These are phyloP conservation scores for Cutaneotrichosporon cutaneum DNA, from an alignment of 1,284 basidiomycete genomes.

Conservation along the genomic window DNA sequence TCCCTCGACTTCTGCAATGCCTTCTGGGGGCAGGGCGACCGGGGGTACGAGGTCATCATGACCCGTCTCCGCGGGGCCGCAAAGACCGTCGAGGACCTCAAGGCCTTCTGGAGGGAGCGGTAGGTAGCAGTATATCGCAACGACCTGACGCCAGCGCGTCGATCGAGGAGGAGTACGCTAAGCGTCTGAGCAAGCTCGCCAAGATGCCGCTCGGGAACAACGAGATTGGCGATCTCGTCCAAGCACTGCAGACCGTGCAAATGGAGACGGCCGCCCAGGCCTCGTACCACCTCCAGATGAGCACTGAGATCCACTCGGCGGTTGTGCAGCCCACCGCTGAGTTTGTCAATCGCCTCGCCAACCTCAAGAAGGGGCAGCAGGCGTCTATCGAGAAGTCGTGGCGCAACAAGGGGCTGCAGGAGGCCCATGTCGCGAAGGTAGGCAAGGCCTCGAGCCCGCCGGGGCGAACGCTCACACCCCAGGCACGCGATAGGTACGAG, in stretches of 20 bases:
- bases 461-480: slow-evolving; percentile 12
- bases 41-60: slow-evolving; percentile 85
- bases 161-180: slow-evolving; percentile 93
- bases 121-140: slow-evolving; percentile 49
- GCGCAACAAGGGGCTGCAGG: slow-evolving; percentile 80
- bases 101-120: slow-evolving; percentile 85
- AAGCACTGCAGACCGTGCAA: slow-evolving; percentile 72
- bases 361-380: slow-evolving; percentile 69
- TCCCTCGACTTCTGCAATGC: slow-evolving; percentile 87
- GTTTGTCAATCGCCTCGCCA: slow-evolving; percentile 66
- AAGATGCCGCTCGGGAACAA: slow-evolving; percentile 76
- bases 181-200: slow-evolving; percentile 76
- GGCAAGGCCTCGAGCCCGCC: neutral
- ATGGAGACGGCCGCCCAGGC: slow-evolving; percentile 78
- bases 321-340: slow-evolving; percentile 67
- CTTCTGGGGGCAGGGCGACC: slow-evolving; percentile 87
- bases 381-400: slow-evolving; percentile 78
- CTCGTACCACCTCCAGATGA: slow-evolving; percentile 61
- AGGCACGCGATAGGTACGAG: slow-evolving; percentile 91
- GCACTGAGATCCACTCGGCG: slow-evolving; percentile 70
- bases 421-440: slow-evolving; percentile 73
- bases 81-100: slow-evolving; percentile 86
- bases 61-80: slow-evolving; percentile 78
- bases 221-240: slow-evolving; percentile 84
- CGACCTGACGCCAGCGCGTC: slow-evolving; percentile 32